Evolutionary conservation across 1,139 yeast genomes (phyloP), one percentile per base, ranked within the genome.

Genomic region (Debaryomycetaceae sp.): DNA sequence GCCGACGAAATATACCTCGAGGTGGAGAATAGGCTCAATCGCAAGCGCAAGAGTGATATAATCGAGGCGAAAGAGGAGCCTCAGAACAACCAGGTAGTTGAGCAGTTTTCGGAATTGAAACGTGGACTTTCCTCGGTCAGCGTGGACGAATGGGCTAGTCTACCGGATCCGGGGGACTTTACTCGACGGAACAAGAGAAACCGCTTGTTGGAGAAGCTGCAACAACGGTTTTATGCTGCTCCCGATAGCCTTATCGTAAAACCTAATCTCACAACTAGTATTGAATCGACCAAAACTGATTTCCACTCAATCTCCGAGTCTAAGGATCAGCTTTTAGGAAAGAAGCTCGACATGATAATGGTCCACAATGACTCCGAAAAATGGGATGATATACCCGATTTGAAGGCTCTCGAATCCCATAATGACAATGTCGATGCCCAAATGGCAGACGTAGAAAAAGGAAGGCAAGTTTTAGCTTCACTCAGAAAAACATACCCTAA

Each of bases 141-240:
- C 2, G 79, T 72, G 20, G 85, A 80, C 2, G 85, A 91, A 56
- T 93, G 99, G 99, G 76, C 79, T 3, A 74, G 70, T 49, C 60
- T 93, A 5, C 98, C 99, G 0, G 97, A 89, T 50, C 95, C 90
- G 0, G 88, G 90, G 2, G 99, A 93, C 64, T 70, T 87, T 54
- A 93, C 99, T 0, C 76, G 85, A 54, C 70, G 81, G 48, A 89
- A 90, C 60, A 89, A 90, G 56, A 69, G 98, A 45, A 68, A 77
- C 42, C 68, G 97, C 42, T 63, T 82, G 39, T 74, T 83, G 45
- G 78, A 80, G 42, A 86, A 84, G 55, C 78, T 72, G 57, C 81
- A 80, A 47, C 83, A 83, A 52, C 66, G 97, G 46, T 79, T 78
- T 37, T 91, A 89, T 60, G 89, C 96, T 11, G 88, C 87, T 5